Conservation (phyloP, 2,329 filamentous ascomycete genomes). For the Paecilomyces dactylethromorphus region DNA sequence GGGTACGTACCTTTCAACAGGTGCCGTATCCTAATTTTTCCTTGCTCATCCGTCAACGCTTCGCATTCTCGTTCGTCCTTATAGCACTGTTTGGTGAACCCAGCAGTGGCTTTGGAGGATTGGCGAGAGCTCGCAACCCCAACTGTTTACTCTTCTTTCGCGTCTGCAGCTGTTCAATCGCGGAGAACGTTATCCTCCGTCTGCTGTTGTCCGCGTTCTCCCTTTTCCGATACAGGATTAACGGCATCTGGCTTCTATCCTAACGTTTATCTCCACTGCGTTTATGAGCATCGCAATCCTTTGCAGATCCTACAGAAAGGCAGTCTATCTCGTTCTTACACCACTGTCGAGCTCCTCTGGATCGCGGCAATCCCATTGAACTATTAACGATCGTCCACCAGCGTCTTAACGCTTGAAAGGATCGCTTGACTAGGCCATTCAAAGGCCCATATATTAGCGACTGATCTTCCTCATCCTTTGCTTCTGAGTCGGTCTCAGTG, state of each 20-base stretch:
- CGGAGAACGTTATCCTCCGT: not conserved
- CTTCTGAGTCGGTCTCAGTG: not conserved
- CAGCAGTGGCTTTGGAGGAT: not conserved
- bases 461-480: not conserved
- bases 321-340: not conserved
- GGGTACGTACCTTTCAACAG: not conserved
- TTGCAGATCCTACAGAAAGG: not conserved
- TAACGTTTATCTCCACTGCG: not conserved
- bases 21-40: not conserved
- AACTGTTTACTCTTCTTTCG: not conserved
- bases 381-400: not conserved
- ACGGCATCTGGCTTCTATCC: not conserved
- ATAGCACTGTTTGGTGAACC: not conserved
- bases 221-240: not conserved
- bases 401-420: not conserved
- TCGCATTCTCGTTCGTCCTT: not conserved
- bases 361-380: not conserved
- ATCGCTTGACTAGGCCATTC: not conserved
- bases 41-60: not conserved
- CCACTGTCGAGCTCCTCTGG: not conserved
- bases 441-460: not conserved
- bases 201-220: not conserved
- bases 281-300: not conserved
- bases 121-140: not conserved
- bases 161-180: not conserved